These are phyloP conservation scores for Tetrastigma voinierianum DNA, from an alignment of 164 flowering plant species.

Conservation along the genomic window DNA sequence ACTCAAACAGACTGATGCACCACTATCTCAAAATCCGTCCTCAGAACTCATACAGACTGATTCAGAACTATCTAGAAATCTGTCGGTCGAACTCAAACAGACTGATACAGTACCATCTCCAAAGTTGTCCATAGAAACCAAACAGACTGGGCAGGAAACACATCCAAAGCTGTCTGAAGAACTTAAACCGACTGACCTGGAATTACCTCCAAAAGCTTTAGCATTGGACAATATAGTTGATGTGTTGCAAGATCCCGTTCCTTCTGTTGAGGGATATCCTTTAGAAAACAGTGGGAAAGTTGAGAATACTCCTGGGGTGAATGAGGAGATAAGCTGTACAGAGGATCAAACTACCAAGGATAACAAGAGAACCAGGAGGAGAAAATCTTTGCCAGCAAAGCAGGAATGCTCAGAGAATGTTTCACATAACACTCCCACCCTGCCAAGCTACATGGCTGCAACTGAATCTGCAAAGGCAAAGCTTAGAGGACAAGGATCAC, in stretches of 20 bases:
- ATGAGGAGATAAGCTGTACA: conserved; percentile 8
- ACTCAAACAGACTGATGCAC: too few species aligned
- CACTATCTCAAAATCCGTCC: too few species aligned
- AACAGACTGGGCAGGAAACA: too few species aligned
- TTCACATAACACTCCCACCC: conserved; percentile 16
- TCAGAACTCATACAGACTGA: too few species aligned
- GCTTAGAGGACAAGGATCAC: conserved; percentile 47
- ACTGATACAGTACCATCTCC: too few species aligned
- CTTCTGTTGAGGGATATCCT: conserved; percentile 5
- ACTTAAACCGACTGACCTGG: not conserved
- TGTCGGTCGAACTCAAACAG: too few species aligned
- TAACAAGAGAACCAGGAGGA: conserved; percentile 16
- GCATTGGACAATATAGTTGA: conserved; percentile 13
- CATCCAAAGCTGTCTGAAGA: too few species aligned
- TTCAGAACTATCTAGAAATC: too few species aligned
- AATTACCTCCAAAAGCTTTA: conserved; percentile 4
- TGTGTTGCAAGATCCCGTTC: not conserved
- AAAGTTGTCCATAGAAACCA: too few species aligned
- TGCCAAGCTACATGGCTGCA: conserved; percentile 54
- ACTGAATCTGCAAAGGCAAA: conserved; percentile 66
- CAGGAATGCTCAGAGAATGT: conserved; percentile 26
- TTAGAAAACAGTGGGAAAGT: conserved; percentile 10
- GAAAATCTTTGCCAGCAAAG: conserved; percentile 26
- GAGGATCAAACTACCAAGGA: conserved; percentile 21
- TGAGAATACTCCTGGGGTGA: conserved; percentile 6